These are phyloP conservation scores for Arachis stenosperma DNA, from an alignment of 306 rosid genomes.

Conservation along the genomic window DNA sequence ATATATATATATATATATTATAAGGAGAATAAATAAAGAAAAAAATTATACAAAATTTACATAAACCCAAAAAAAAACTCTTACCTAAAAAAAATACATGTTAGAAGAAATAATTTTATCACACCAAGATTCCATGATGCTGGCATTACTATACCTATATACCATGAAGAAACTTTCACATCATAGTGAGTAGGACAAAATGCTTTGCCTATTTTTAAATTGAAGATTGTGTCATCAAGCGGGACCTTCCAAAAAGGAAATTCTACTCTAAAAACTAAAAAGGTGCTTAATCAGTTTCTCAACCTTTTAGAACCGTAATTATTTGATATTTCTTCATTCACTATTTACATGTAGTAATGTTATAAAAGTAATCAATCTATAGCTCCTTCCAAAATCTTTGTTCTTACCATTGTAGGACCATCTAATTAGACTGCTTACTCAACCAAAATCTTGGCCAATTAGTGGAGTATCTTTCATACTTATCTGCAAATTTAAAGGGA, in stretches of 20 bases:
- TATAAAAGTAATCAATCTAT: background rate
- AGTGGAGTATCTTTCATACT: constrained; percentile 44
- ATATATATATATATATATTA: no score
- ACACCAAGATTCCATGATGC: no score
- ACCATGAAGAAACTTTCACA: constrained; percentile 34
- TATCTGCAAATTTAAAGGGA: constrained; percentile 17
- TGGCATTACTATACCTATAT: no score
- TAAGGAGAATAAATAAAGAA: no score
- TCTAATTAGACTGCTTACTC: background rate
- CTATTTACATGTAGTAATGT: constrained; percentile 24
- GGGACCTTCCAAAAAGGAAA: constrained; percentile 38
- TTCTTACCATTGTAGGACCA: constrained; percentile 35
- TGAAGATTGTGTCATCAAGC: constrained; percentile 47
- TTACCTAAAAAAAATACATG: no score
- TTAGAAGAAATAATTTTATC: no score
- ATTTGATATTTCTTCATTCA: background rate
- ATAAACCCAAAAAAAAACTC: no score
- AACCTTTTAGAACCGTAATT: constrained; percentile 20
- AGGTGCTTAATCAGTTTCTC: constrained; percentile 44
- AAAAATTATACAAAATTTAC: no score
- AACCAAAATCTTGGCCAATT: constrained; percentile 31
- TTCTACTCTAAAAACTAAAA: constrained; percentile 20
- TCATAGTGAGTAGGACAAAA: constrained; percentile 64
- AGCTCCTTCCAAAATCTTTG: constrained; percentile 15
- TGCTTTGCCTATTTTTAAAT: constrained; percentile 38